Conservation (phyloP, 2,329 filamentous ascomycete genomes). For the Colletotrichum acutatum region DNA sequence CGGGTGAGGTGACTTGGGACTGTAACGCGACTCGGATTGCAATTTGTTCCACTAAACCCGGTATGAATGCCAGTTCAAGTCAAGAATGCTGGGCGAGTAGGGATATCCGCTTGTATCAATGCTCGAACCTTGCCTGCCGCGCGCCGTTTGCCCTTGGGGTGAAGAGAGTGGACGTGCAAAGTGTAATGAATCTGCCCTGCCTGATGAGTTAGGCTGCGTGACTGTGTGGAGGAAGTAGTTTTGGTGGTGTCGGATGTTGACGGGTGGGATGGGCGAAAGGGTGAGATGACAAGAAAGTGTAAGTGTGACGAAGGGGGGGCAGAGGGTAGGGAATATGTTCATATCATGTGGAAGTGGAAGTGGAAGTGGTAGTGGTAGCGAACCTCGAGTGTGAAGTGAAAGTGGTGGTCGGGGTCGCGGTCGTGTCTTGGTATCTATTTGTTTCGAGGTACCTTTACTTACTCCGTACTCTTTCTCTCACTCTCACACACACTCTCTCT, state of each 20-base stretch:
- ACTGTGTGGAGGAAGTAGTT: conserved; percentile 19
- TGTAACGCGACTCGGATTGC: conserved; percentile 22
- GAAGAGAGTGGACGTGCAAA: background rate
- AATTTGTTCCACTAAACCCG: background rate
- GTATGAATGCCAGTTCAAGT: background rate
- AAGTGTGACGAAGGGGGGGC: background rate
- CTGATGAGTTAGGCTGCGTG: conserved; percentile 24
- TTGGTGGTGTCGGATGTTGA: conserved; percentile 29
- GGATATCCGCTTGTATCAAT: background rate
- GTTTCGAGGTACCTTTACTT: conserved; percentile 11
- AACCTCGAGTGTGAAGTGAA: background rate
- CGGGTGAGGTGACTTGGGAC: background rate
- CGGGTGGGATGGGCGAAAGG: conserved; percentile 31
- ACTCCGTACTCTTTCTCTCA: no score
- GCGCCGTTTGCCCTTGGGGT: background rate
- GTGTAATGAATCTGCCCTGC: conserved; percentile 16
- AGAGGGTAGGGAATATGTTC: conserved; percentile 17
- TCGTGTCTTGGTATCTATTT: conserved; percentile 20
- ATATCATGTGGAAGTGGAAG: conserved; percentile 12
- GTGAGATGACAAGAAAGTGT: conserved; percentile 36
- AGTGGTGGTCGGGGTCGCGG: conserved; percentile 18
- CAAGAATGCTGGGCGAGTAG: background rate
- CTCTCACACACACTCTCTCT: background rate
- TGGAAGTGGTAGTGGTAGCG: no score
- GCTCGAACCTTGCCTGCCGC: background rate